Evolutionary conservation across 106 monocot species (phyloP), one percentile per base, ranked within the genome.

Genomic region (Alisma plantagoaquatica): DNA sequence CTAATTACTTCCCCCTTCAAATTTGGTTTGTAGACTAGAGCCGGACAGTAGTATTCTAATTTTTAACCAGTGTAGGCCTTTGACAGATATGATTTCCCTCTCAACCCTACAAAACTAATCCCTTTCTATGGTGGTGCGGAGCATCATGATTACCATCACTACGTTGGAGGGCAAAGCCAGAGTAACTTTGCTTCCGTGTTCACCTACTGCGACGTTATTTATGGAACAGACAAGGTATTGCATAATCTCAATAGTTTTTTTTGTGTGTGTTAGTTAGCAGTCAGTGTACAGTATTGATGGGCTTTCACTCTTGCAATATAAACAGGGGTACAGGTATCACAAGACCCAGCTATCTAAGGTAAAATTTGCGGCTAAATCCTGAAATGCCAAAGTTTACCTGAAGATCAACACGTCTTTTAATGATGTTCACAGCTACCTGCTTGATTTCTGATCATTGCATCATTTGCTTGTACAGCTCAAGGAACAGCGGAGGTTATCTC

Each of bases 61-160:
- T n/a, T n/a, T n/a, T n/a, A n/a, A n/a, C n/a, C n/a, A n/a, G n/a
- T n/a, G n/a, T n/a, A n/a, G n/a, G n/a, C n/a, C 10, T 33, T 60
- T 14, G 29, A 24, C 78, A 96, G 96, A 11, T 96, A 78, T 63
- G 81, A 96, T 27, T 96, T 96, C 41, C 96, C 88, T 35, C 57
- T 73, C 4, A 78, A 27, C 49, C 78, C 75, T 8, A 84, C 84
- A 38, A 96, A 79, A 32, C 73, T 51, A 28, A 84, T 96, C 53
- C 96, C 96, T 15, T 96, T 96, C 56, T 96, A 96, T 54, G 96
- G 96, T 56, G 96, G 96, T 16, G 84, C 88, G 10, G 81, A 96
- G 43, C 79, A 81, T 53, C 88, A 96, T 76, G 96, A 96, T 54
- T 96, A 89, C 70, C 96, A 96, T 56, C 96, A 96, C 54, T 84